phyloP scores from a whole-genome alignment of 768 basidiomycete species.

The Phylloporus sp. region DNA sequence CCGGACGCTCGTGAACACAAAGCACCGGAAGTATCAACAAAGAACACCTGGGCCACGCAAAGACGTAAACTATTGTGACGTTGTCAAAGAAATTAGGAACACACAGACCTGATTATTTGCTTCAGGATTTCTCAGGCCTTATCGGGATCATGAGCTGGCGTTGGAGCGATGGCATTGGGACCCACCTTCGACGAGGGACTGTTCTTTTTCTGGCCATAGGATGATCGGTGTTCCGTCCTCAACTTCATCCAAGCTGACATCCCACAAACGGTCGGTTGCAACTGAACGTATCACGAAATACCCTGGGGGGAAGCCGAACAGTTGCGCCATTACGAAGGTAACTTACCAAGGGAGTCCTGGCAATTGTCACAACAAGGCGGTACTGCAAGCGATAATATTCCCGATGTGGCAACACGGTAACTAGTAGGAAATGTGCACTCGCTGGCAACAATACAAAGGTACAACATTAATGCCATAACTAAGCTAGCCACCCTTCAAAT shows the following conservation, averaged over 20 bases:
- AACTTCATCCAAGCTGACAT: conserved; percentile 31
- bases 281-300: conserved; percentile 39
- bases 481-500: neutral
- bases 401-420: neutral
- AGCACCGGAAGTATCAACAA: conserved; percentile 72
- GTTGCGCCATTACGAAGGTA: conserved; percentile 17
- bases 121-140: conserved; percentile 64
- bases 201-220: conserved; percentile 72
- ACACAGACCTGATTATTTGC: conserved; percentile 67
- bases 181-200: conserved; percentile 74
- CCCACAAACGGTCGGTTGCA: conserved; percentile 35
- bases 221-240: conserved; percentile 45
- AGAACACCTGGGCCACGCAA: conserved; percentile 61
- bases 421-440: no score
- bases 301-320: conserved; percentile 35
- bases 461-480: neutral
- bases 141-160: conserved; percentile 10
- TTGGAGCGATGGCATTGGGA: neutral
- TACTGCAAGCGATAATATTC: neutral
- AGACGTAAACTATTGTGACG: neutral
- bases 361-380: neutral
- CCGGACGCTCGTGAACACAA: conserved; percentile 77
- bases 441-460: neutral
- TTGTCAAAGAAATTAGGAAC: neutral
- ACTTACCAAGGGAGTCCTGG: neutral